Evolutionary conservation across 148 eudicot genomes (phyloP).

Genomic region (Cornus controversa): DNA sequence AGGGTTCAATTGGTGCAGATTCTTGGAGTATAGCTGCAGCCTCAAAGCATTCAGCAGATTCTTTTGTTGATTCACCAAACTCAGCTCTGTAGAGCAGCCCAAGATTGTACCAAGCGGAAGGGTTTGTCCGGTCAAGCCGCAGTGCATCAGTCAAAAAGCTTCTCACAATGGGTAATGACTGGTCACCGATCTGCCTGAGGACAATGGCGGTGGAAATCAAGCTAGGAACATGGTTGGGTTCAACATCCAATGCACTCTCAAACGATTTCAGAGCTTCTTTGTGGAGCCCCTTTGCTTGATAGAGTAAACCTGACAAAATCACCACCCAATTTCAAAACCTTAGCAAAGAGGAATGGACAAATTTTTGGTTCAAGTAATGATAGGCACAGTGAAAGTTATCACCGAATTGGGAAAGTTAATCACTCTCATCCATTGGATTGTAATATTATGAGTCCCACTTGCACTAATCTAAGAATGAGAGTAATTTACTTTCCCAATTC

Average conservation of each 20-base stretch:
- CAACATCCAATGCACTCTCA: slow-evolving; percentile 69
- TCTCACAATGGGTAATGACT: slow-evolving; percentile 54
- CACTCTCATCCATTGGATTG: no score
- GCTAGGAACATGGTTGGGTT: slow-evolving; percentile 83
- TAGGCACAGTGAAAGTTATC: no score
- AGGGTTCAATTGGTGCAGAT: slow-evolving; percentile 79
- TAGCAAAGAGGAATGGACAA: no score
- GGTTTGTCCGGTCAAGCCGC: slow-evolving; percentile 62
- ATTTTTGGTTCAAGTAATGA: no score
- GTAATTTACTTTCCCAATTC: no score
- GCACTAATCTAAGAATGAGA: no score
- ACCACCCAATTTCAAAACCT: neutral
- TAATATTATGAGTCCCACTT: no score
- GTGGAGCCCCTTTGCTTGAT: slow-evolving; percentile 59
- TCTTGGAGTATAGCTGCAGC: slow-evolving; percentile 77
- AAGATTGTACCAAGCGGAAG: slow-evolving; percentile 75
- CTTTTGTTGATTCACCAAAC: slow-evolving; percentile 37
- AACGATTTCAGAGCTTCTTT: slow-evolving; percentile 66
- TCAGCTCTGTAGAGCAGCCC: slow-evolving; percentile 64
- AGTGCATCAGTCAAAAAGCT: slow-evolving; percentile 76
- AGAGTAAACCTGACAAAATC: slow-evolving; percentile 51
- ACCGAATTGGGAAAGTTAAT: no score
- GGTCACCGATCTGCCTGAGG: slow-evolving; percentile 42
- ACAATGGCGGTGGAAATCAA: slow-evolving; percentile 64
- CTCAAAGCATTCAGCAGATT: slow-evolving; percentile 79